Base-by-base conservation (phyloP, 208 protist species). In the Trypanosoma conorhini region DNA sequence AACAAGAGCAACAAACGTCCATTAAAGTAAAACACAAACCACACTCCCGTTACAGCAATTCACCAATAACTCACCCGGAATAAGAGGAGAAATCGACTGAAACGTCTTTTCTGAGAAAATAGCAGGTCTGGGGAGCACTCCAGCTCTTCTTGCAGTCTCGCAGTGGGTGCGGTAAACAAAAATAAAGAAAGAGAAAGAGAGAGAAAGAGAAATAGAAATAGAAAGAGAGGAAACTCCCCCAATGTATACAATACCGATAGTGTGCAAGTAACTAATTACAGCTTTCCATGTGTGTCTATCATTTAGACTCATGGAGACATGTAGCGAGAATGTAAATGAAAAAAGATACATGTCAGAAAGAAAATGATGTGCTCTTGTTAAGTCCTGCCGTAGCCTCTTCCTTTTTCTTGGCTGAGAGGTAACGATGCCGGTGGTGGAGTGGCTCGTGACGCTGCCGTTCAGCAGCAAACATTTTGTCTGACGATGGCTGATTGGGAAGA, bases 1-100 rank as follows among this genome's bases (percentile, higher is more conserved):
- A 28, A 59, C 1, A 42, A 70, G 55, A 40, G 26, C 69, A 48
- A 61, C 62, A 56, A 79, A 70, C n/a, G n/a, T n/a, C n/a, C n/a
- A n/a, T n/a, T n/a, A n/a, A 46, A 57, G 44, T 61, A 65, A 68
- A 63, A 68, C 28, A 55, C 42, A 67, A 44, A 62, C 5, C 24
- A 4, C 35, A 19, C n/a, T 19, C 8, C 42, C 42, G 13, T 13
- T 46, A 46, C 42, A 1, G 42, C 42, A 46, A 1, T 46, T 46
- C 42, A 3, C 13, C 42, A 10, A 46, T 19, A 15, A 3, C 42
- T 46, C 42, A 46, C 15, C 17, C 1, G 1, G 9, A 46, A 1
- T 21, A 46, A 2, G 17, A 70, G 69, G 70, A 56, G 70, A 56
- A 74, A 51, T 3, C 13, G 9, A 1, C 42, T 13, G 15, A 46